Evolutionary conservation across 495 filamentous ascomycete species (phyloP).

Genomic region (Pyronema domesticum): DNA sequence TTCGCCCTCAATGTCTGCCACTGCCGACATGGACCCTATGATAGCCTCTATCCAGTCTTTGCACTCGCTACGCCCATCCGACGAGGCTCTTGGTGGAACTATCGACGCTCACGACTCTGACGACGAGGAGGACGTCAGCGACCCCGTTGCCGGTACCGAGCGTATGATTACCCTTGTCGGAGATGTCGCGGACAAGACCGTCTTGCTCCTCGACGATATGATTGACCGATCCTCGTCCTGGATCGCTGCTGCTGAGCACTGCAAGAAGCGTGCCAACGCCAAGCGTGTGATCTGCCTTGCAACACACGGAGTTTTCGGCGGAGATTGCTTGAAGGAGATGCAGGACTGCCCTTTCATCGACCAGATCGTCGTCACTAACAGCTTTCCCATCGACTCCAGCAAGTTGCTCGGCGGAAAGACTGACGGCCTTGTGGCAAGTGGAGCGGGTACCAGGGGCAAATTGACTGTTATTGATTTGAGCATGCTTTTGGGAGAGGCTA

Average conservation of each 20-base stretch:
- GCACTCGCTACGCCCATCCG: slow-evolving; percentile 35
- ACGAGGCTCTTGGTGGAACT: slow-evolving; percentile 61
- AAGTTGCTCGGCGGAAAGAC: slow-evolving; percentile 44
- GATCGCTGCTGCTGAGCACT: slow-evolving; percentile 97
- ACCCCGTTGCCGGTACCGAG: slow-evolving; percentile 56
- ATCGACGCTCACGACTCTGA: slow-evolving; percentile 60
- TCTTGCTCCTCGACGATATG: slow-evolving; percentile 96
- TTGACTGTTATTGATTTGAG: slow-evolving; percentile 77
- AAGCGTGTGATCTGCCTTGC: slow-evolving; percentile 95
- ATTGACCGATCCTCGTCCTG: slow-evolving; percentile 93
- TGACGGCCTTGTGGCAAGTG: slow-evolving; percentile 3
- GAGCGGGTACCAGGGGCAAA: slow-evolving; percentile 33
- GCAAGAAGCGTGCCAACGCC: slow-evolving; percentile 77
- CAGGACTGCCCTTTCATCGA: slow-evolving; percentile 83
- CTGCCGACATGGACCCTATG: slow-evolving; percentile 43
- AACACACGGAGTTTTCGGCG: slow-evolving; percentile 85
- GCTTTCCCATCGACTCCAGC: slow-evolving; percentile 68
- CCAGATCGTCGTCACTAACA: slow-evolving; percentile 86
- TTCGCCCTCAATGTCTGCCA: slow-evolving; percentile 40
- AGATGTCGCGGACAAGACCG: slow-evolving; percentile 66
- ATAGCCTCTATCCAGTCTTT: slow-evolving; percentile 46
- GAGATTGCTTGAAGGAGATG: slow-evolving; percentile 76
- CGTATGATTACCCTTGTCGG: slow-evolving; percentile 92
- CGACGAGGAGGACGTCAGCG: slow-evolving; percentile 69
- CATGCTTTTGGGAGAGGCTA: slow-evolving; percentile 73